phyloP scores from a whole-genome alignment of 2,329 filamentous ascomycete genomes.

The Graphiopsis chlorocephala region DNA sequence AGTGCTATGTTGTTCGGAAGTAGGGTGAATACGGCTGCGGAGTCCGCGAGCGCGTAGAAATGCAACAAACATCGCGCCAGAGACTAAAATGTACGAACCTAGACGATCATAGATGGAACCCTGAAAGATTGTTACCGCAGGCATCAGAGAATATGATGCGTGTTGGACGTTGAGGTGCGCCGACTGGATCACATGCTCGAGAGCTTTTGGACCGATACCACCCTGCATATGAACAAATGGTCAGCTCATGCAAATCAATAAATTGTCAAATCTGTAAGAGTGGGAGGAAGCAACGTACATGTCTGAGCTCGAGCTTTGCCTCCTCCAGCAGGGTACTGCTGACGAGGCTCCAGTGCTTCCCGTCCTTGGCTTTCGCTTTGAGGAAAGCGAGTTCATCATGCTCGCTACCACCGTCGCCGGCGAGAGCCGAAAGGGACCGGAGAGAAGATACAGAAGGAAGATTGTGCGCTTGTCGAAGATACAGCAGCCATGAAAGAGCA shows the following conservation, averaged over 20 bases:
- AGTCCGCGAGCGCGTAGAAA: neutral
- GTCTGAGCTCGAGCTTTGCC: constrained; percentile 63
- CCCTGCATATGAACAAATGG: neutral
- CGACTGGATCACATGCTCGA: constrained; percentile 78
- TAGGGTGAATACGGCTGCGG: neutral
- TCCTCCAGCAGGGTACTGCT: constrained; percentile 82
- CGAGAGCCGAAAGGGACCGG: constrained; percentile 25
- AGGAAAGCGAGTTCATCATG: constrained; percentile 81
- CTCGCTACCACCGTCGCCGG: constrained; percentile 43
- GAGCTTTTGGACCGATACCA: constrained; percentile 48
- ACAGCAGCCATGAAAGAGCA: constrained; percentile 91
- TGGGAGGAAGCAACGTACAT: neutral
- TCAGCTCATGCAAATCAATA: neutral
- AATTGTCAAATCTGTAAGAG: neutral
- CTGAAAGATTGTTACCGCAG: constrained; percentile 69
- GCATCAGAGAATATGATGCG: constrained; percentile 69
- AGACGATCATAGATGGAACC: constrained; percentile 74
- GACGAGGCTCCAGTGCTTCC: constrained; percentile 79
- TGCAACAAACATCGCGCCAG: neutral
- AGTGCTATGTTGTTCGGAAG: neutral
- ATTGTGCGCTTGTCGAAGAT: constrained; percentile 86
- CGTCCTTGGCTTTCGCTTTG: constrained; percentile 80
- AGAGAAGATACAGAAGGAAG: constrained; percentile 32
- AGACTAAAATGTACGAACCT: constrained; percentile 44
- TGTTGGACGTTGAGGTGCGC: constrained; percentile 78